Evolutionary conservation across 2,329 filamentous ascomycete species (phyloP).

Genomic region (Curvularia spicifera): DNA sequence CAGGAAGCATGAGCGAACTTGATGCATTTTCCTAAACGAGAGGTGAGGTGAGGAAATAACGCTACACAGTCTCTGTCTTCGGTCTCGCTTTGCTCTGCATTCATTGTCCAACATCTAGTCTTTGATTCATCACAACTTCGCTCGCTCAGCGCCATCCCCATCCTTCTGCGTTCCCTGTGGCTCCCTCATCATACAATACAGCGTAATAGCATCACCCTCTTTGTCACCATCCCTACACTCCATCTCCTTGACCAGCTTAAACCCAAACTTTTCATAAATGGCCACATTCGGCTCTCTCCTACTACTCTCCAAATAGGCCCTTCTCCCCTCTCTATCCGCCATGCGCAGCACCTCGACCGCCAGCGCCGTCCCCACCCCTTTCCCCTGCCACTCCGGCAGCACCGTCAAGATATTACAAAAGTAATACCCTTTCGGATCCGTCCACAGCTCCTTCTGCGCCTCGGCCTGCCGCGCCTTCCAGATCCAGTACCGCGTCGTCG

Average conservation of each 20-base stretch:
- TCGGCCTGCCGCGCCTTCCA: slow-evolving; percentile 72
- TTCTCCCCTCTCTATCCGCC: slow-evolving; percentile 69
- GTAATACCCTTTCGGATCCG: slow-evolving; percentile 71
- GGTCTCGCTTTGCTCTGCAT: no score
- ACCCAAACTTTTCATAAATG: slow-evolving; percentile 75
- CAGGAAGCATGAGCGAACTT: no score
- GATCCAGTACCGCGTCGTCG: slow-evolving; percentile 71
- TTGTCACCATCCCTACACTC: slow-evolving; percentile 69
- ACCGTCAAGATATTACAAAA: slow-evolving; percentile 80
- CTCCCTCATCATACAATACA: slow-evolving; percentile 56
- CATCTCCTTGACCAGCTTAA: slow-evolving; percentile 69
- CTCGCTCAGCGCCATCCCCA: neutral
- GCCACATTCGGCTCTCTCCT: slow-evolving; percentile 70
- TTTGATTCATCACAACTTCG: neutral
- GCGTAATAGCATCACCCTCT: slow-evolving; percentile 48
- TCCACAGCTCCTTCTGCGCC: slow-evolving; percentile 69
- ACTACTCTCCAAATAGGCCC: slow-evolving; percentile 75
- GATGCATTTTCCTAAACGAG: no score
- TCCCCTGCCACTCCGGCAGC: slow-evolving; percentile 67
- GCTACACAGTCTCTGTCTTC: no score
- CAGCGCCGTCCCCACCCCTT: slow-evolving; percentile 69
- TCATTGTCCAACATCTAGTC: neutral
- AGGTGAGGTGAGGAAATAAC: no score
- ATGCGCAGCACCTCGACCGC: slow-evolving; percentile 67
- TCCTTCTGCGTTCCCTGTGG: slow-evolving; percentile 27